A percentile compares a stretch with the other conserved stretches of the same genome.
Conservation (phyloP, 2,329 filamentous ascomycete genomes). For the Fusarium nisikadoi region DNA sequence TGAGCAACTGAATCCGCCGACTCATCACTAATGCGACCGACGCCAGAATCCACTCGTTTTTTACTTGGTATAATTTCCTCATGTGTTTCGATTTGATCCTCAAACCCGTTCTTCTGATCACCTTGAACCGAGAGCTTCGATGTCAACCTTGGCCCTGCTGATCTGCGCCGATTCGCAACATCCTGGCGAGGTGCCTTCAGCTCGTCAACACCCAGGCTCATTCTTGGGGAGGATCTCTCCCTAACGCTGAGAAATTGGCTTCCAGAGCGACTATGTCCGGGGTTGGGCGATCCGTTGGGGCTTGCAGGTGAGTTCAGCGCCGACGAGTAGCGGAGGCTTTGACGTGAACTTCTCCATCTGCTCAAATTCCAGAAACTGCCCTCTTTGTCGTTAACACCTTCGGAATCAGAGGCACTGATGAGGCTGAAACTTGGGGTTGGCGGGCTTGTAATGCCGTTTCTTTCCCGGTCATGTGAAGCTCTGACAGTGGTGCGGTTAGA, state of each 20-base stretch:
- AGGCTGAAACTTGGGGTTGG: slow-evolving; percentile 68
- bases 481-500: slow-evolving; percentile 41
- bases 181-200: slow-evolving; percentile 43
- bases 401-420: slow-evolving; percentile 48
- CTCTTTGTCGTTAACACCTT: slow-evolving; percentile 56
- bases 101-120: slow-evolving; percentile 34
- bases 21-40: slow-evolving; percentile 47
- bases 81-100: slow-evolving; percentile 29
- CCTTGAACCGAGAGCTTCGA: slow-evolving; percentile 37
- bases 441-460: slow-evolving; percentile 49
- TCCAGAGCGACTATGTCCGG: slow-evolving; percentile 51
- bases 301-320: slow-evolving; percentile 39
- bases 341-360: slow-evolving; percentile 60
- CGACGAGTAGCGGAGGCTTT: slow-evolving; percentile 48
- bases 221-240: slow-evolving; percentile 46
- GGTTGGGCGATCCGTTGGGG: slow-evolving; percentile 17
- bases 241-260: slow-evolving; percentile 48
- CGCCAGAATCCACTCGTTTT: slow-evolving; percentile 49
- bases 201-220: slow-evolving; percentile 47
- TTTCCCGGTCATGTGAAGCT: slow-evolving; percentile 43
- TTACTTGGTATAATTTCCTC: slow-evolving; percentile 40
- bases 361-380: slow-evolving; percentile 67
- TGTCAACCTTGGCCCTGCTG: slow-evolving; percentile 41
- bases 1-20: slow-evolving; percentile 35
- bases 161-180: slow-evolving; percentile 44